Evolutionary conservation across 2,329 filamentous ascomycete species (phyloP).

Genomic region (Leptographium flavum): DNA sequence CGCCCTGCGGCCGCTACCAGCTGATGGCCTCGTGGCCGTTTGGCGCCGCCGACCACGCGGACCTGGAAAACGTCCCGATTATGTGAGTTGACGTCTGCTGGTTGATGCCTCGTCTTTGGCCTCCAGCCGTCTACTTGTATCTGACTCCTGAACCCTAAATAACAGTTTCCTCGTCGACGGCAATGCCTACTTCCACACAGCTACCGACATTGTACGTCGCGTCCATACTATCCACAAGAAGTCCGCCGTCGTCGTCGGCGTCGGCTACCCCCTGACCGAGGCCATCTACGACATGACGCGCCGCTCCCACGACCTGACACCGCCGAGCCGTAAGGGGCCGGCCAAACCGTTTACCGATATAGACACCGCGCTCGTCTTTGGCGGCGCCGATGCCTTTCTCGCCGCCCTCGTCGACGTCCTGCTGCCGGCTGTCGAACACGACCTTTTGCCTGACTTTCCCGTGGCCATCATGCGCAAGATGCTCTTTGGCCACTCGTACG

Average conservation of each 20-base stretch:
- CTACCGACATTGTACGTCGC: conserved; percentile 7
- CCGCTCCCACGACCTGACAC: conserved; percentile 5
- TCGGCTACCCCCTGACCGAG: conserved; percentile 5
- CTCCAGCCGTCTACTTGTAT: background rate
- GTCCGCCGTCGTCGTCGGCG: conserved; percentile 5
- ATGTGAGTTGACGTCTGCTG: no score
- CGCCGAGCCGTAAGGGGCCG: conserved; percentile 1
- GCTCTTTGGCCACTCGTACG: conserved; percentile 9
- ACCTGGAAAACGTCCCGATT: background rate
- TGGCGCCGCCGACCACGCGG: background rate
- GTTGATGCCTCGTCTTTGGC: background rate
- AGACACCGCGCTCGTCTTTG: no score
- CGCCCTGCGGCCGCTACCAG: conserved; percentile 2
- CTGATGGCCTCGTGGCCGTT: conserved; percentile 7
- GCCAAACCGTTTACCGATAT: background rate
- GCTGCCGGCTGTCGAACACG: background rate
- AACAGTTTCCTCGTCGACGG: conserved; percentile 5
- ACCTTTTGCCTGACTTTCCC: conserved; percentile 1
- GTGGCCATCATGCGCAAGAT: background rate
- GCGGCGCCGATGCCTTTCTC: background rate
- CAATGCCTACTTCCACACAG: conserved; percentile 7
- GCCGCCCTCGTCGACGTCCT: background rate
- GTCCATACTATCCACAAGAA: conserved; percentile 1
- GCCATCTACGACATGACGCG: conserved; percentile 2
- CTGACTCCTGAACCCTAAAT: no score